Base-by-base conservation (phyloP, 345 rosid genomes). In the Populus tremula region DNA sequence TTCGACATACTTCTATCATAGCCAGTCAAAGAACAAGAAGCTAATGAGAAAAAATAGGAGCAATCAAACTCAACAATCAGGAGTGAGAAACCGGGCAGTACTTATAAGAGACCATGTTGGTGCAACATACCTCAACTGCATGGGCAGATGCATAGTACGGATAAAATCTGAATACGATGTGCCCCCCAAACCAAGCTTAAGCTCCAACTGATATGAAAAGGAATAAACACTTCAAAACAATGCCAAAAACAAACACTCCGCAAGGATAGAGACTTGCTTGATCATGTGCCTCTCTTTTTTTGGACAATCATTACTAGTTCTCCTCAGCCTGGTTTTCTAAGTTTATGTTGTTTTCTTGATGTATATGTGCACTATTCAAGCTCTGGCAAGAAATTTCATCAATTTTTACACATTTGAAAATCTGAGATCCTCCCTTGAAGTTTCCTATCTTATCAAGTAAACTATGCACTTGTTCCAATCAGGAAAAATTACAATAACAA, bases 141-240 rank as follows among this genome's bases (percentile, higher is more conserved):
- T 88, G 23, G 99, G 99, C 39, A 95, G 83, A 88, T 91, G 96
- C 79, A 88, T 61, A 71, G 82, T 90, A 25, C 75, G 86, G 64
- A 95, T 95, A 84, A 95, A 91, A 87, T 95, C 99, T 83, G 70
- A 90, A 81, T 93, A 95, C 18, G 98, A 91, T 36, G 99, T 93
- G 69, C 99, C 99, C 7, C 99, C 99, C 49, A 95, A 36, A 70
- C 99, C 99, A 47, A 95, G 85, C 92, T 90, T 95, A 67, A 95
- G 89, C 89, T 95, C 99, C 89, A 95, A 77, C 99, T 95, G 86
- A 39, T 76, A 79, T 47, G 54, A 43, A 61, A 76, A 77, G 65
- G 27, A 21, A 27, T 59, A 61, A 18, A 31, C 17, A 33, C 36
- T 33, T 16, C 0, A 33, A 33, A 50, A 39, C 68, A 66, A 83